Conservation (phyloP, 2,329 filamentous ascomycete genomes). For the Aspergillus nomiae region DNA sequence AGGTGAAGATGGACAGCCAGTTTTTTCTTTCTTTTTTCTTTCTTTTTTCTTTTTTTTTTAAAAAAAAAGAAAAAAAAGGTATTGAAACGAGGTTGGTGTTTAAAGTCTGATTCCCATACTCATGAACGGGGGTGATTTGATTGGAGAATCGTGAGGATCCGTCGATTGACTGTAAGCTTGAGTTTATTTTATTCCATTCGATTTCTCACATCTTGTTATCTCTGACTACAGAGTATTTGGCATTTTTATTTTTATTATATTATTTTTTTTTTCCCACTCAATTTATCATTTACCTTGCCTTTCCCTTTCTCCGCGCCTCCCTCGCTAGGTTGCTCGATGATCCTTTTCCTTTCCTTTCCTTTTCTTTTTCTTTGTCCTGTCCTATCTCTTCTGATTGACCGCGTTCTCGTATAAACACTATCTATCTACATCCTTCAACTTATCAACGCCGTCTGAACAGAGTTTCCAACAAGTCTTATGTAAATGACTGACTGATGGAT, state of each 20-base stretch:
- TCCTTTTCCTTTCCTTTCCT: neutral
- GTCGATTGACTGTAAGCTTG: slow-evolving; percentile 2
- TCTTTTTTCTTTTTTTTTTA: neutral
- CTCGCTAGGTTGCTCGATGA: neutral
- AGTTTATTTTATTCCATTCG: slow-evolving; percentile 21
- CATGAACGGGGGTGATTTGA: neutral
- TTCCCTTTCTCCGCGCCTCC: neutral
- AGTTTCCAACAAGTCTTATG: neutral
- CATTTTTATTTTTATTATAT: slow-evolving; percentile 6
- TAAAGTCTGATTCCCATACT: neutral
- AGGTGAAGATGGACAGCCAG: neutral
- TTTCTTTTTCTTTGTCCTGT: neutral
- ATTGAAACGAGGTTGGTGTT: neutral
- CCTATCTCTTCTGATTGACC: neutral
- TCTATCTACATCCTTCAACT: neutral
- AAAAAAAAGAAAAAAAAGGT: neutral
- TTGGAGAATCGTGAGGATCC: neutral
- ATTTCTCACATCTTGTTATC: slow-evolving; percentile 16
- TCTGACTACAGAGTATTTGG: neutral
- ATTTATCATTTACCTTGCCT: neutral
- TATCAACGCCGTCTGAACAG: neutral
- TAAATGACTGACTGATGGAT: neutral
- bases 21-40: too few species aligned
- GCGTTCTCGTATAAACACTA: neutral
- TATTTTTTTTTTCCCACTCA: neutral